These are phyloP conservation scores for Wickerhamomyces mucosus DNA, from an alignment of 805 yeast genomes.

Conservation along the genomic window DNA sequence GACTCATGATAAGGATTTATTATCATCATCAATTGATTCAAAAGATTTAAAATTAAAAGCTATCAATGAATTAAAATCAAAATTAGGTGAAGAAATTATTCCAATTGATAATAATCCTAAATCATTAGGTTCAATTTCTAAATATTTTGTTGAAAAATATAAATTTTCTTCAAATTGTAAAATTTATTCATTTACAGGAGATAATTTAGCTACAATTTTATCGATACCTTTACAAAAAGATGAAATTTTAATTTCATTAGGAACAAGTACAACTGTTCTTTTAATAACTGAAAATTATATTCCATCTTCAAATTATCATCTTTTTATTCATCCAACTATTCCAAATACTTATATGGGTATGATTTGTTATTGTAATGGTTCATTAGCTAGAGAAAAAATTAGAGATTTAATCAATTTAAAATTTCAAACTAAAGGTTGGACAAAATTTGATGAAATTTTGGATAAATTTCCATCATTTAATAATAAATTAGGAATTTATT, in stretches of 20 bases:
- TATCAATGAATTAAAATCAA: constrained; percentile 30
- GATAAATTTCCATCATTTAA: constrained; percentile 25
- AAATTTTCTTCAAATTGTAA: constrained; percentile 50
- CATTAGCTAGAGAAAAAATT: constrained; percentile 73
- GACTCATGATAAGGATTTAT: constrained; percentile 21
- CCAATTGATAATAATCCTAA: constrained; percentile 38
- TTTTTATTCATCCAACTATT: constrained; percentile 81
- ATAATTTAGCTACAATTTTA: constrained; percentile 80
- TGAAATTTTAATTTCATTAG: constrained; percentile 75
- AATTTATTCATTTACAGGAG: constrained; percentile 79
- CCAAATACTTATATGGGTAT: constrained; percentile 79
- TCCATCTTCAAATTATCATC: constrained; percentile 76
- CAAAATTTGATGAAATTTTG: constrained; percentile 46
- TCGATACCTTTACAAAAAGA: constrained; percentile 69
- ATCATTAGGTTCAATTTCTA: constrained; percentile 46
- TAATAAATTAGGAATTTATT: constrained; percentile 62
- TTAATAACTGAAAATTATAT: constrained; percentile 68
- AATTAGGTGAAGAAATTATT: constrained; percentile 45
- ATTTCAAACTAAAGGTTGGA: constrained; percentile 37
- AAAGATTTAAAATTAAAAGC: constrained; percentile 2
- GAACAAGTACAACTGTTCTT: constrained; percentile 86
- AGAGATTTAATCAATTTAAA: constrained; percentile 52
- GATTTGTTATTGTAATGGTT: constrained; percentile 90
- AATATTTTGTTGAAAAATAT: constrained; percentile 55
- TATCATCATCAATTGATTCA: constrained; percentile 14